phyloP scores from a whole-genome alignment of 2,329 filamentous ascomycete species.

The Phyllosticta capitalensis region DNA sequence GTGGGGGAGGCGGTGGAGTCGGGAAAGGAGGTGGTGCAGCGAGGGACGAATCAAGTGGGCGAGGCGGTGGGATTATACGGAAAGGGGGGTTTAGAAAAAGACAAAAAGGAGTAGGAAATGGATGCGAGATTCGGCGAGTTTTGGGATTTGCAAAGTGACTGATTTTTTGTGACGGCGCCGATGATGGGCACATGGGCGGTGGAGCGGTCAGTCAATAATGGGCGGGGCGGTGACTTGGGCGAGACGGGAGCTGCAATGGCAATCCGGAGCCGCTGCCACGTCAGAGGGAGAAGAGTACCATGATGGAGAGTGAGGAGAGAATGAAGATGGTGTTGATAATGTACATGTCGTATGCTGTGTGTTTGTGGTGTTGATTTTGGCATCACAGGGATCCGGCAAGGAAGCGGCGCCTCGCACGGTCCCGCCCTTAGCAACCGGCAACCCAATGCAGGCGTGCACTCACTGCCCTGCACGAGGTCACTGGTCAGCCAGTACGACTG shows the following conservation, averaged over 20 bases:
- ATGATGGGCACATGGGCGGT: not conserved
- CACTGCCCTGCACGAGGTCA: not conserved
- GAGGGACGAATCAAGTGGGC: conserved; percentile 21
- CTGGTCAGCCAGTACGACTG: not conserved
- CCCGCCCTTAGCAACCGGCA: not conserved
- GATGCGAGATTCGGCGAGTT: conserved; percentile 3
- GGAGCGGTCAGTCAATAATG: too few relatives aligned
- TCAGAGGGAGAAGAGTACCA: not conserved
- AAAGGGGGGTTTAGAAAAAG: too few relatives aligned
- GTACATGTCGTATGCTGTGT: too few relatives aligned
- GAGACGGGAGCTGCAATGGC: not conserved
- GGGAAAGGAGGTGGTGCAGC: conserved; percentile 19
- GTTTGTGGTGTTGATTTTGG: not conserved
- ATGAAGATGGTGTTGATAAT: not conserved
- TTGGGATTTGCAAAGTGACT: not conserved
- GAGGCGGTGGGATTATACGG: conserved; percentile 20
- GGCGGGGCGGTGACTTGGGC: not conserved
- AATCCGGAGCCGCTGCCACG: not conserved
- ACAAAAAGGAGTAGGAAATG: not conserved
- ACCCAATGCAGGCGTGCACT: not conserved
- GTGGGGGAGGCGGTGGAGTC: conserved; percentile 19
- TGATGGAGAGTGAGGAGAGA: not conserved
- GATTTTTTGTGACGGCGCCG: not conserved
- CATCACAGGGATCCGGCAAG: not conserved
- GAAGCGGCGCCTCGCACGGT: not conserved